These are phyloP conservation scores for Plectosphaerella plurivora DNA, from an alignment of 2,329 filamentous ascomycete genomes.

Conservation along the genomic window DNA sequence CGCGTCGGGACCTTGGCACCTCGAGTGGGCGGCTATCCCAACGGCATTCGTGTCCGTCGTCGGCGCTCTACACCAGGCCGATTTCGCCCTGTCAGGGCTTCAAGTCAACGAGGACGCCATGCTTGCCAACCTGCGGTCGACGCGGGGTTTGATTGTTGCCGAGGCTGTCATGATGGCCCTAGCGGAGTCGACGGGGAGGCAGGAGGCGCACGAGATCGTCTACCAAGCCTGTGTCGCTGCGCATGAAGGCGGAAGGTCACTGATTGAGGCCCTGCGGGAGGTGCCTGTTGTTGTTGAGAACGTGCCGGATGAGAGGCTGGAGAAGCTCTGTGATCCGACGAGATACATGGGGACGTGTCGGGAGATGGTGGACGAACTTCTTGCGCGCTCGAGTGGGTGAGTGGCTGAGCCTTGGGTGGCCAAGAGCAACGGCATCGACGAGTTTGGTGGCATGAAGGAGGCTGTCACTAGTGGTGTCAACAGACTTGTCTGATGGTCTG, in stretches of 20 bases:
- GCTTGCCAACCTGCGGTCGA: constrained; percentile 45
- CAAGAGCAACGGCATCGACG: not conserved
- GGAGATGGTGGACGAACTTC: constrained; percentile 11
- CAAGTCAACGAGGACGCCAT: constrained; percentile 45
- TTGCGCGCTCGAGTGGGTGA: not conserved
- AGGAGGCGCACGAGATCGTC: constrained; percentile 50
- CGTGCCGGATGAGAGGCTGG: constrained; percentile 20
- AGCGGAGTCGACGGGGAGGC: constrained; percentile 45
- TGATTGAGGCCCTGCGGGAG: constrained; percentile 36
- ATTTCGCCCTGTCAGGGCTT: constrained; percentile 47
- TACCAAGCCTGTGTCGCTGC: constrained; percentile 48
- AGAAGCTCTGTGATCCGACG: constrained; percentile 16
- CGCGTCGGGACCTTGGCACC: constrained; percentile 53
- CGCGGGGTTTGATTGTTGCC: constrained; percentile 48
- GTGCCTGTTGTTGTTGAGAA: constrained; percentile 34
- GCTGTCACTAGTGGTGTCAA: constrained; percentile 7
- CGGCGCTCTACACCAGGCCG: constrained; percentile 47
- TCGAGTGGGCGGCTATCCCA: constrained; percentile 53
- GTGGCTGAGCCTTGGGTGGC: not conserved
- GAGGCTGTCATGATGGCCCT: constrained; percentile 60
- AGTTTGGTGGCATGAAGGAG: not conserved
- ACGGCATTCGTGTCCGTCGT: constrained; percentile 49
- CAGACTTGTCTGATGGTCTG: constrained; percentile 7
- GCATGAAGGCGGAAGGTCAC: constrained; percentile 35
- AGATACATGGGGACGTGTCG: constrained; percentile 11